Base-by-base conservation (phyloP, 495 filamentous ascomycete species). In the Pseudoneurospora amorphoporcata region DNA sequence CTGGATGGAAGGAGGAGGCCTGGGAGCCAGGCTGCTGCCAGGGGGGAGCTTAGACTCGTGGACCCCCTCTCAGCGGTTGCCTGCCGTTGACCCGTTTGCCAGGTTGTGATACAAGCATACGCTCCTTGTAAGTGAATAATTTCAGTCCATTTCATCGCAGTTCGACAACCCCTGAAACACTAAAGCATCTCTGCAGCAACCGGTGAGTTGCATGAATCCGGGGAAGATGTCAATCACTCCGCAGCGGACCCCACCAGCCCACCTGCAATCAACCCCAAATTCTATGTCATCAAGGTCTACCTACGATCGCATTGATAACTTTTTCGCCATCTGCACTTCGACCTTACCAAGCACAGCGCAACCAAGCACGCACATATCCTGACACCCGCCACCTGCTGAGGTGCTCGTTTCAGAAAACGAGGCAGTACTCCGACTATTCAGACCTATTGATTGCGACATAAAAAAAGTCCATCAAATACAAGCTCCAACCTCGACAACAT, bases 1-100 rank as follows among this genome's bases (percentile, higher is more conserved):
- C 68, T 19, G 70, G 69, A 9, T 75, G 79, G 73, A 73, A 73
- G 68, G 68, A 75, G 53, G 53, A 65, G 53, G 45, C 45, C 45
- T 29, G 10, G 10, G 45, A 12, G 45, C 45, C 45, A 53, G 53
- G 10, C 23, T 35, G 53, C 14, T 65, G 53, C 53, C 29, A 61
- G 53, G 53, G 53, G 35, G 35, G 53, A 65, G 53, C 53, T 65
- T 35, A 37, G 23, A 35, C 47, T 65, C 29, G 53, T 65, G 53
- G 53, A 65, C 53, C 53, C 53, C 53, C 53, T 58, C 47, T 58
- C 47, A 58, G 10, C 19, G 47, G 47, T 58, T 58, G 47, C 47
- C 47, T 58, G 47, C 47, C 47, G 19, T 58, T 58, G 47, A 58
- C 23, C 10, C 3, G n/a, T 29, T 43, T 43, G 41, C 17, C 41